Evolutionary conservation across 1,139 yeast genomes (phyloP), one percentile per base, ranked within the genome.

Genomic region (Pneumocystis oryctolagi): DNA sequence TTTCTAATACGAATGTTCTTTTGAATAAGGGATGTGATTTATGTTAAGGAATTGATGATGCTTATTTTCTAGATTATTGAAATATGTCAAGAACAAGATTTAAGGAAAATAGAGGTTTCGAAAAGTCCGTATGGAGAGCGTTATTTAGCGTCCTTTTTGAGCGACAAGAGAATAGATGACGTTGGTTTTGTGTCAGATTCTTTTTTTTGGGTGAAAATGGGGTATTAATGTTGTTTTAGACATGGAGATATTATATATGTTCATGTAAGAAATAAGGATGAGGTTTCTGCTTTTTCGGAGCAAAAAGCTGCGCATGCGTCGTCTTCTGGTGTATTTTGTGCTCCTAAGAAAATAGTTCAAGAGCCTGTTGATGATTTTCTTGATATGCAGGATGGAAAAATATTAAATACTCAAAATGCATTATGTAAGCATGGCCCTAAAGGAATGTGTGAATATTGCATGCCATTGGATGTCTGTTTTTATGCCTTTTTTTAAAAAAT

Each of bases 361-460:
- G 67, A 84, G 56, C 77, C 82, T 0, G 79, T 90, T 0, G 98
- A 94, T 72, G 81, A 80, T 64, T 72, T 72, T n/a, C 77, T 90
- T 57, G 94, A 86, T 62, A 78, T 77, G 60, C 79, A 81, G 62
- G 81, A 82, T 60, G 99, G 98, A 0, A 76, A 86, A 65, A 89
- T 94, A 65, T 75, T 79, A 55, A 80, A 98, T 53, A 74, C 78
- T 39, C 80, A 78, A 66, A 82, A 89, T 5, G 67, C 71, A 18
- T 77, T 89, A 70, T 92, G 98, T 73, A 82, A 85, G 64, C 98
- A 94, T 72, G 89, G 94, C 2, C 90, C 84, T 53, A 86, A 85
- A 69, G 98, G 97, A 2, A 92, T 92, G 98, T 92, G 98, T 74
- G 98, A 92, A 70, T 89, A 89, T 72, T 92, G 98, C 72, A 84